A percentile compares a stretch with the other conserved stretches of the same genome.
phyloP scores from a whole-genome alignment of 106 monocot species.

The Dendrobium officinale region DNA sequence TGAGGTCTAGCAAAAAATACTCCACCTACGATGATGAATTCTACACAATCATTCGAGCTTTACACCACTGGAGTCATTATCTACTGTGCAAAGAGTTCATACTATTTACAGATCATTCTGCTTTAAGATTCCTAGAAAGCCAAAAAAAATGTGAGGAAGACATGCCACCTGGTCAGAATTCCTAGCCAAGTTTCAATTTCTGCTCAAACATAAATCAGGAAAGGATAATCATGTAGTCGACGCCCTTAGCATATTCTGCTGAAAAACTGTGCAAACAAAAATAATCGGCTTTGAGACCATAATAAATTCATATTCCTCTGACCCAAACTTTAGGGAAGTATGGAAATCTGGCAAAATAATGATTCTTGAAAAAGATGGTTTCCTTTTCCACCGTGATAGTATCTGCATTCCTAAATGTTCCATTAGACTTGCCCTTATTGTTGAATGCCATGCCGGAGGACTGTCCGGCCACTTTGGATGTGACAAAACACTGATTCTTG shows the following conservation, averaged over 20 bases:
- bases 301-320: background rate
- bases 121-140: background rate
- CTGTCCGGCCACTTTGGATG: background rate
- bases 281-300: background rate
- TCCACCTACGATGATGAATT: constrained; percentile 1
- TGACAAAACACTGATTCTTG: background rate
- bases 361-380: background rate
- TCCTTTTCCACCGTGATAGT: background rate
- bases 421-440: background rate
- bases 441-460: background rate
- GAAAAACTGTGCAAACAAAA: background rate
- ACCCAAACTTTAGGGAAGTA: background rate
- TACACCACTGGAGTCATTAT: background rate
- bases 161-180: background rate
- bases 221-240: background rate
- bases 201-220: background rate
- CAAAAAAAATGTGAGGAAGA: background rate
- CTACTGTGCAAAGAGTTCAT: background rate
- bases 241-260: background rate
- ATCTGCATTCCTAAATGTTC: background rate
- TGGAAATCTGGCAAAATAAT: background rate
- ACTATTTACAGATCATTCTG: background rate
- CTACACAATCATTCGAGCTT: background rate
- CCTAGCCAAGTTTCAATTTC: background rate
- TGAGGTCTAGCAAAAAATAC: background rate